Conservation (phyloP, 163 green algal genomes). For the Scenedesmus sp. region DNA sequence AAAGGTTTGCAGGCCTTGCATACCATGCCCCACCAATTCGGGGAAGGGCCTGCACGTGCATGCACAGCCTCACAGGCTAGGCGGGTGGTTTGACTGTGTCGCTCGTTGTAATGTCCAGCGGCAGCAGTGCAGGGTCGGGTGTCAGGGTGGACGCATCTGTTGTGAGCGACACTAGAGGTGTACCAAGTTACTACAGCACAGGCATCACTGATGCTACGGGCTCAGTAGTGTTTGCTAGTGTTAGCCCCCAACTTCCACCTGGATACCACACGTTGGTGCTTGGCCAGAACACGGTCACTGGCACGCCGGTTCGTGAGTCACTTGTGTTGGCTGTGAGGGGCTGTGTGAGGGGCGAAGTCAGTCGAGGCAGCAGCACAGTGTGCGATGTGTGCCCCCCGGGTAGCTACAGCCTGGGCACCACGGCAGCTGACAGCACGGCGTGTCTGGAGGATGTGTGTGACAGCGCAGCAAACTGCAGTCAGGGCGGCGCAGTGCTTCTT, state of each 20-base stretch:
- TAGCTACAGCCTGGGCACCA: not conserved
- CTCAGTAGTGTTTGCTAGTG: not conserved
- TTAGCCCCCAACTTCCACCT: not conserved
- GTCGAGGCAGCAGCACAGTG: not conserved
- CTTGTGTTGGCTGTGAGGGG: not conserved
- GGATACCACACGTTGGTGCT: not conserved
- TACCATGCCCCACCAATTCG: too few relatives aligned
- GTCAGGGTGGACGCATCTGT: not conserved
- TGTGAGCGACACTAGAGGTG: not conserved
- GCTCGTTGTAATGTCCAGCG: not conserved
- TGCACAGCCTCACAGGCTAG: not conserved
- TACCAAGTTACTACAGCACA: not conserved
- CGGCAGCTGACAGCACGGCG: not conserved
- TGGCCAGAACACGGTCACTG: not conserved
- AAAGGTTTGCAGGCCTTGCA: too few relatives aligned
- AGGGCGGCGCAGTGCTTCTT: conserved; percentile 14
- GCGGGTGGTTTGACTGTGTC: not conserved
- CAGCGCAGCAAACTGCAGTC: conserved; percentile 6
- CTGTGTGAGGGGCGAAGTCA: conserved; percentile 5
- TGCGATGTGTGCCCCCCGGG: conserved; percentile 1
- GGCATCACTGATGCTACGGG: not conserved
- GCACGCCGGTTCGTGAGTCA: not conserved
- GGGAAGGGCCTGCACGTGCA: too few relatives aligned
- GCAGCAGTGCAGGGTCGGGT: conserved; percentile 10
- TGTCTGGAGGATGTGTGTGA: not conserved